Conservation (phyloP, 257 asterid genomes). For the Linaria vulgaris region DNA sequence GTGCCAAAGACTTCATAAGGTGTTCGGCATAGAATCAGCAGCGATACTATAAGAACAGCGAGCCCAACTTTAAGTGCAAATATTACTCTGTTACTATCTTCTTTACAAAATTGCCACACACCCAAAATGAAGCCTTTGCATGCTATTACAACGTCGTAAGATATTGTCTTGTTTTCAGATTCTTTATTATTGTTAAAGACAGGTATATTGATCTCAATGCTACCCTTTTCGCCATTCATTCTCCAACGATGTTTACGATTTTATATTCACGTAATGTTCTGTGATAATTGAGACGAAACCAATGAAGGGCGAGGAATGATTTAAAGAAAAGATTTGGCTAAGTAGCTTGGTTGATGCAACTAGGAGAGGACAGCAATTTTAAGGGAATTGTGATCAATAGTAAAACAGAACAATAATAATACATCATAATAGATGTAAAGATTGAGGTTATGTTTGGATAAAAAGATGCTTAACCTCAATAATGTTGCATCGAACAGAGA, state of each 20-base stretch:
- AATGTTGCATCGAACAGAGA: constrained; percentile 50
- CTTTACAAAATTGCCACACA: constrained; percentile 56
- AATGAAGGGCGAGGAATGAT: constrained; percentile 25
- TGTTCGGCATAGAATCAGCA: constrained; percentile 47
- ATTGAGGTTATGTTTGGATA: constrained; percentile 37
- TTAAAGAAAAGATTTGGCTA: constrained; percentile 36
- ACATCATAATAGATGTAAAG: constrained; percentile 47
- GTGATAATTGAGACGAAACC: constrained; percentile 25
- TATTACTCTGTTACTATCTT: constrained; percentile 49
- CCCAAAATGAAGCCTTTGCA: constrained; percentile 34
- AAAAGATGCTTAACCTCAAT: constrained; percentile 59
- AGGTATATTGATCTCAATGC: constrained; percentile 48
- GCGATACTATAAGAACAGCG: constrained; percentile 64
- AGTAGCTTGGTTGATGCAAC: constrained; percentile 41
- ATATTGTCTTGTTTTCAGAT: constrained; percentile 24
- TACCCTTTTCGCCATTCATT: constrained; percentile 60
- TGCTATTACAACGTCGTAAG: constrained; percentile 8
- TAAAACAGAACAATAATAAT: constrained; percentile 32
- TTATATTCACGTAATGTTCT: not conserved
- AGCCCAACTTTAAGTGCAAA: constrained; percentile 70
- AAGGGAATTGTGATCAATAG: constrained; percentile 26
- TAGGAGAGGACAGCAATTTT: constrained; percentile 33
- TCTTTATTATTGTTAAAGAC: constrained; percentile 26
- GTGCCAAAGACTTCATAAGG: constrained; percentile 62
- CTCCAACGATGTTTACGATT: constrained; percentile 25